Evolutionary conservation across 768 basidiomycete species (phyloP).

Genomic region (Leccinellum luteum): DNA sequence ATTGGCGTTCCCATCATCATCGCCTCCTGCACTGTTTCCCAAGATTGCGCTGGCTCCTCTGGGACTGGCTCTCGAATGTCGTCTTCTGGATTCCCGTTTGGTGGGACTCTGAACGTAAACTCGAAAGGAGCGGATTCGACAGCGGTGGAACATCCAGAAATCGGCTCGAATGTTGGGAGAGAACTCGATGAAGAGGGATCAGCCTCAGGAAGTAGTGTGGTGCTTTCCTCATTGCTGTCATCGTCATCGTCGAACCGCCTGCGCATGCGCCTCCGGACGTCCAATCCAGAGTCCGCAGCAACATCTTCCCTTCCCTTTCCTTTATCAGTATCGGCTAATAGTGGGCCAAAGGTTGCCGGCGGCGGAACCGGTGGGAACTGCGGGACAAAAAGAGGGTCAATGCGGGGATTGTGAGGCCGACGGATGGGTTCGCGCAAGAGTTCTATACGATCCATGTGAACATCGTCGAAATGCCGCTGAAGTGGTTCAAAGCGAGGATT

Average conservation of each 20-base stretch:
- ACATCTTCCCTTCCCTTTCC: constrained; percentile 26
- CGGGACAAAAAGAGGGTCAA: constrained; percentile 12
- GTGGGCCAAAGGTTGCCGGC: not conserved
- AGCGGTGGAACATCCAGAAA: constrained; percentile 9
- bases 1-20: constrained; percentile 23
- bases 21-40: constrained; percentile 25
- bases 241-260: constrained; percentile 17
- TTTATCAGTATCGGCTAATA: constrained; percentile 10
- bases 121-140: constrained; percentile 19
- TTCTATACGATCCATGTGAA: constrained; percentile 13
- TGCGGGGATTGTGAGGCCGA: constrained; percentile 13
- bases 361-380: constrained; percentile 3
- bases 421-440: constrained; percentile 14
- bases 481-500: constrained; percentile 22
- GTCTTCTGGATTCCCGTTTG: constrained; percentile 8
- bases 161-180: not conserved
- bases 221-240: constrained; percentile 4
- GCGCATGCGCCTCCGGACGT: constrained; percentile 18
- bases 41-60: constrained; percentile 22
- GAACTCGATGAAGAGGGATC: constrained; percentile 8
- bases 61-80: constrained; percentile 27
- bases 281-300: constrained; percentile 1
- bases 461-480: constrained; percentile 16
- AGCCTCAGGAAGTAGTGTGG: not conserved
- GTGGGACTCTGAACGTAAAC: constrained; percentile 22